These are phyloP conservation scores for Sporobolomyces phaffii DNA, from an alignment of 768 basidiomycete species.

Conservation along the genomic window DNA sequence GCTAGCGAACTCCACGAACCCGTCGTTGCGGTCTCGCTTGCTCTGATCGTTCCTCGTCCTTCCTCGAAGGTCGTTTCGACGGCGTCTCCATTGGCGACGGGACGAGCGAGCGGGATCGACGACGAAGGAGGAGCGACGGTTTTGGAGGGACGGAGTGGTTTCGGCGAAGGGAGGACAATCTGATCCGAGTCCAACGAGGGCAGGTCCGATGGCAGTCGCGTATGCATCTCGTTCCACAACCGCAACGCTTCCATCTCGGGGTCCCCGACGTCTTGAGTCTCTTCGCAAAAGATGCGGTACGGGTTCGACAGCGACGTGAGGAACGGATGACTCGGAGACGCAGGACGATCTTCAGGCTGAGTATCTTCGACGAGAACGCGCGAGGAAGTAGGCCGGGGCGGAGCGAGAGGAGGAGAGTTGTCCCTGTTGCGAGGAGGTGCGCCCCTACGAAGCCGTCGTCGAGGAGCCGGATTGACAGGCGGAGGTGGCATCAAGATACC, in stretches of 20 bases:
- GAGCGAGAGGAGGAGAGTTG: too few species aligned
- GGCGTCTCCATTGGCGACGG: too few species aligned
- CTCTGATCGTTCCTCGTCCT: neutral
- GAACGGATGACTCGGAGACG: too few species aligned
- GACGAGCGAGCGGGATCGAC: neutral
- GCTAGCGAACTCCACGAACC: neutral
- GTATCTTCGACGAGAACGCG: slow-evolving; percentile 29
- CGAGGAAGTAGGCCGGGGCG: neutral
- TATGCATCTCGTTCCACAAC: neutral
- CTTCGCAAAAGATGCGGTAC: slow-evolving; percentile 3
- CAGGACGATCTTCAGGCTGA: too few species aligned
- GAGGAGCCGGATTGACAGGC: neutral
- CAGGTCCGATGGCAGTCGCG: neutral
- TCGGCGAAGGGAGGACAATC: neutral
- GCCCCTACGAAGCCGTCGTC: neutral
- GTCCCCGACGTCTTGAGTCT: slow-evolving; percentile 10
- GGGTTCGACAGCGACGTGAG: too few species aligned
- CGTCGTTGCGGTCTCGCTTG: neutral
- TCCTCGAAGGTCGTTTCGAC: neutral
- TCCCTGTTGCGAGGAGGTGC: neutral
- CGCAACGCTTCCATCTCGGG: neutral
- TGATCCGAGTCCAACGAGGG: neutral
- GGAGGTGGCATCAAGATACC: slow-evolving; percentile 28
- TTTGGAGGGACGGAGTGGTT: neutral
- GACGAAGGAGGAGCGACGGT: neutral